Conservation (phyloP, 1,139 yeast genomes). For the Casaregolazyma suthepensis region DNA sequence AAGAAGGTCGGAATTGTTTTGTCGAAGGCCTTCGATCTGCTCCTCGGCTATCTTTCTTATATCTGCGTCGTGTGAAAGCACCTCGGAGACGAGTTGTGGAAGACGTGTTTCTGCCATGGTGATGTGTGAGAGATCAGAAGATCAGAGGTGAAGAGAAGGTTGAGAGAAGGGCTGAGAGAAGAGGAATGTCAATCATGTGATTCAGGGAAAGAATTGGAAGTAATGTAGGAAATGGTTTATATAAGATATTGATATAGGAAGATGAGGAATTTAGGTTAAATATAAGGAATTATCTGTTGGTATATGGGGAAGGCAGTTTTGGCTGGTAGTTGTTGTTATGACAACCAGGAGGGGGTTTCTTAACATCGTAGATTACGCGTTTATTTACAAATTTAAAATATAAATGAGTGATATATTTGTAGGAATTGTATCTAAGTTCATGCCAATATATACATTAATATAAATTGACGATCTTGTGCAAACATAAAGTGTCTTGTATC, state of each 20-base stretch:
- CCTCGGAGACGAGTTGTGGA: slow-evolving; percentile 1
- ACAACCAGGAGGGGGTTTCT: background rate
- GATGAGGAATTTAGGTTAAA: background rate
- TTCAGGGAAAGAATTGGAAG: no score
- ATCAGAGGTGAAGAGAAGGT: background rate
- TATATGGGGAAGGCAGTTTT: no score
- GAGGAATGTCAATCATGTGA: background rate
- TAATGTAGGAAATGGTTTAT: background rate
- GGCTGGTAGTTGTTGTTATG: background rate
- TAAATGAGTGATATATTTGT: no score
- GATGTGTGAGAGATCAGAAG: background rate
- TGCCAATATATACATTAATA: no score
- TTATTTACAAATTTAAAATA: no score
- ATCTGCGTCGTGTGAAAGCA: slow-evolving; percentile 3
- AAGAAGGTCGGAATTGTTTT: slow-evolving; percentile 5
- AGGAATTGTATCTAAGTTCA: no score
- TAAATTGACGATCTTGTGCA: no score
- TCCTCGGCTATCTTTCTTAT: slow-evolving; percentile 7
- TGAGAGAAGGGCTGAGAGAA: background rate
- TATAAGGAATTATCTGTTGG: background rate
- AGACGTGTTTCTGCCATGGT: background rate
- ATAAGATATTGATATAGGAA: background rate
- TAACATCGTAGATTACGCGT: no score
- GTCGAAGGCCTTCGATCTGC: slow-evolving; percentile 5
- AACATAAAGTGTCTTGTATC: no score